Percentiles rank a stretch among this genome's conserved stretches.
These are phyloP conservation scores for Colletotrichum aenigma DNA, from an alignment of 2,329 filamentous ascomycete genomes.

Conservation along the genomic window DNA sequence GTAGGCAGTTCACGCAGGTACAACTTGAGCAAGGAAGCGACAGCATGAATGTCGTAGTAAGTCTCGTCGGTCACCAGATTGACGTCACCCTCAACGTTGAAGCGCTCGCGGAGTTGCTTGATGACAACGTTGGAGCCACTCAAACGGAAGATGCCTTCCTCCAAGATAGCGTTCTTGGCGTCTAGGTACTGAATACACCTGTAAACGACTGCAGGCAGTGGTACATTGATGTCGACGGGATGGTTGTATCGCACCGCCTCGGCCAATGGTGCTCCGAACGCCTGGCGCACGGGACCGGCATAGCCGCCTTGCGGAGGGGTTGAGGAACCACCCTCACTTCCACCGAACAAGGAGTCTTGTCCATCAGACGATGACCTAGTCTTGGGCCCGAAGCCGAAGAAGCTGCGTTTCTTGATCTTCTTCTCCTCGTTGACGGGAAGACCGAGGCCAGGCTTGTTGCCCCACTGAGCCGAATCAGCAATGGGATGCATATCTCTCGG, in stretches of 20 bases:
- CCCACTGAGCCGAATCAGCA: conserved; percentile 82
- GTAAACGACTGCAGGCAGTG: conserved; percentile 91
- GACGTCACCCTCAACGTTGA: conserved; percentile 91
- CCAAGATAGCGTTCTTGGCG: conserved; percentile 76
- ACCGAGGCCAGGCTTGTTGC: conserved; percentile 69
- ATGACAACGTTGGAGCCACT: conserved; percentile 97
- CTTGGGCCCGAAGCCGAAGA: conserved; percentile 73
- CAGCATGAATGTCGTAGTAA: conserved; percentile 94
- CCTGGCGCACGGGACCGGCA: conserved; percentile 65
- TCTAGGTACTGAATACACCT: conserved; percentile 93
- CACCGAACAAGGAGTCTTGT: conserved; percentile 59
- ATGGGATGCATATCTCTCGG: conserved; percentile 87
- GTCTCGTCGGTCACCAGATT: conserved; percentile 82
- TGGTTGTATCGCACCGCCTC: conserved; percentile 86
- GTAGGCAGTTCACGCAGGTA: conserved; percentile 92
- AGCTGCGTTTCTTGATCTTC: conserved; percentile 77
- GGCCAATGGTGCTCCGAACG: conserved; percentile 83
- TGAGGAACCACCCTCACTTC: conserved; percentile 49
- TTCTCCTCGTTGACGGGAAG: conserved; percentile 71
- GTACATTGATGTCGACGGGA: conserved; percentile 73
- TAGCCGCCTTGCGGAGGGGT: conserved; percentile 46
- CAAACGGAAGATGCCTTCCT: conserved; percentile 95
- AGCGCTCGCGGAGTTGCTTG: conserved; percentile 87
- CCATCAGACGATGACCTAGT: conserved; percentile 62
- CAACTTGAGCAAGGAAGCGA: conserved; percentile 91